Conservation (phyloP, 1,284 basidiomycete genomes). For the Trichosporon coremiiforme region DNA sequence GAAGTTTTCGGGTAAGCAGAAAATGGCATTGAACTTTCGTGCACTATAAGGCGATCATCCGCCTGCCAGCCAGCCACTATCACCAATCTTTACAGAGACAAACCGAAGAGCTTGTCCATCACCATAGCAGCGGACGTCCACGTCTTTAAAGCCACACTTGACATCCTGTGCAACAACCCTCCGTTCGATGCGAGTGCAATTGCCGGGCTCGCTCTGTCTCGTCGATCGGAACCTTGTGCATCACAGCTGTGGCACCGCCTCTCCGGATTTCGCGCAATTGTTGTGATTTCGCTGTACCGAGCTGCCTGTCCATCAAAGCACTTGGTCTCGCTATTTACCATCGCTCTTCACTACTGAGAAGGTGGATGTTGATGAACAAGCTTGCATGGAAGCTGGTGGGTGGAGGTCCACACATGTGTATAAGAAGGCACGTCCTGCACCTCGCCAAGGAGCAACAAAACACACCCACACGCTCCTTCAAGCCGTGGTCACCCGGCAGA, state of each 20-base stretch:
- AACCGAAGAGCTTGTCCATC: no score
- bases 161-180: no score
- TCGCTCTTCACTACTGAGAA: neutral
- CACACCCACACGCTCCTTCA: neutral
- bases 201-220: neutral
- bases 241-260: neutral
- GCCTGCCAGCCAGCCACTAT: no score
- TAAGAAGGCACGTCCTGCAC: neutral
- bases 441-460: no score
- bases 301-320: neutral
- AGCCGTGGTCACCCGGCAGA: neutral
- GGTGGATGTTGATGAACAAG: neutral
- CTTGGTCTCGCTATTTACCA: neutral
- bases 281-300: neutral
- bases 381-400: neutral
- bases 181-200: neutral
- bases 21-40: no score
- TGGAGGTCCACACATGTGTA: neutral
- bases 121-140: no score
- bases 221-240: neutral
- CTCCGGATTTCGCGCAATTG: neutral
- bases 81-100: no score
- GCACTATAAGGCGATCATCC: no score
- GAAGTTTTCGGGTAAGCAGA: no score
- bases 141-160: no score